Evolutionary conservation across 1,284 basidiomycete genomes (phyloP), one percentile per base, ranked within the genome.

Genomic region (Coniferiporia sulphurascens): DNA sequence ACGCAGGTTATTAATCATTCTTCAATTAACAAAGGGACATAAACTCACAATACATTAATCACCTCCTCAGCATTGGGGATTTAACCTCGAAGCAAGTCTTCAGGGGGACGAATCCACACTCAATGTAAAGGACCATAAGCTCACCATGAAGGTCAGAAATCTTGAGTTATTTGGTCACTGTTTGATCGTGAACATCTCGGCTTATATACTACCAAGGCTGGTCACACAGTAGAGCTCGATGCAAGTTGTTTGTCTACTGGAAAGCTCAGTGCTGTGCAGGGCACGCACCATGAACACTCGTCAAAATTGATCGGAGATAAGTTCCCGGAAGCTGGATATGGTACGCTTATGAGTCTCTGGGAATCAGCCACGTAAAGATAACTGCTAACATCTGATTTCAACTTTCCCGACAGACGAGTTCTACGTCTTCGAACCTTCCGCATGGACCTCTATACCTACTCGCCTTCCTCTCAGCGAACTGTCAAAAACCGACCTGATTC

Each of bases 11-110:
- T 69, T 59, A 5, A 34, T 17, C 38, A 41, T 49, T 2, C 45
- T 21, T 5, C 17, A 10, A 9, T 48, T 27, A 10, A 19, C 34
- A 48, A 19, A 41, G 48, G 44, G 52, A 35, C 9, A 22, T n/a
- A 22, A 34, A 32, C 45, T 36, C 56, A 35, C 64, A 27, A 52
- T 57, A 38, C 56, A n/a, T 41, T 13, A 3, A 59, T 13, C 27
- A 22, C n/a, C 21, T 36, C 21, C 49, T 44, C 22, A 89, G 85
- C 87, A 89, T 68, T 89, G 87, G 87, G 88, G 87, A 35, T 90
- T 89, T 76, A 89, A 90, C 66, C 79, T 90, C 10, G 84, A 87
- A 49, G 86, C 85, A 1, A 87, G 85, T 63, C 71, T 86, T 38
- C 68, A 76, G 51, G 69, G 73, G 7, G 72, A 74, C 51, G 73